Evolutionary conservation across 2,329 filamentous ascomycete genomes (phyloP).

Genomic region (Ophiocordyceps sinensis): DNA sequence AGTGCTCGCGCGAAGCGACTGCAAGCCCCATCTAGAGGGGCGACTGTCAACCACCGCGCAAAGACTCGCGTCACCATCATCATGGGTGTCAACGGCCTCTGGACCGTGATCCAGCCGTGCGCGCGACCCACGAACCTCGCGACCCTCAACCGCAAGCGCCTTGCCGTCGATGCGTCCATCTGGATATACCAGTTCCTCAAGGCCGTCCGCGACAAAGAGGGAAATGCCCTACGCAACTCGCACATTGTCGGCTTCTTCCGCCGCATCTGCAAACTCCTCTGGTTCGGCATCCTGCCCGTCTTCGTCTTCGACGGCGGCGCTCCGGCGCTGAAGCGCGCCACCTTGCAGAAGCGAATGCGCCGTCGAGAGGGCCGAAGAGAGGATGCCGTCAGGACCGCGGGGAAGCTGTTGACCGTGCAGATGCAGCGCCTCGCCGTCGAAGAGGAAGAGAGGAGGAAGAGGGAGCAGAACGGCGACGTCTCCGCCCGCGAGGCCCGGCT

Average conservation of each 20-base stretch:
- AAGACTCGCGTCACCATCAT: slow-evolving; percentile 3
- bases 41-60: background rate
- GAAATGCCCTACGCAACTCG: slow-evolving; percentile 88
- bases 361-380: slow-evolving; percentile 79
- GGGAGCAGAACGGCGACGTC: slow-evolving; percentile 28
- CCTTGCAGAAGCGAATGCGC: slow-evolving; percentile 63
- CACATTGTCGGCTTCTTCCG: slow-evolving; percentile 97
- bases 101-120: slow-evolving; percentile 90
- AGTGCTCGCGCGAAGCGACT: background rate
- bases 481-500: slow-evolving; percentile 21
- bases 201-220: slow-evolving; percentile 95
- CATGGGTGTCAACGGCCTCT: slow-evolving; percentile 98
- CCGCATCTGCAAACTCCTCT: slow-evolving; percentile 92
- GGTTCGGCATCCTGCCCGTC: slow-evolving; percentile 89
- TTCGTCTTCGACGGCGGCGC: slow-evolving; percentile 98
- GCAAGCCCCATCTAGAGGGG: background rate
- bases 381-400: slow-evolving; percentile 83
- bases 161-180: slow-evolving; percentile 95
- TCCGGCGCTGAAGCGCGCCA: slow-evolving; percentile 79
- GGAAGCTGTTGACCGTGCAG: slow-evolving; percentile 82
- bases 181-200: slow-evolving; percentile 99
- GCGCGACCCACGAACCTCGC: slow-evolving; percentile 93
- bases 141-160: slow-evolving; percentile 87
- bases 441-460: slow-evolving; percentile 53
- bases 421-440: slow-evolving; percentile 86